Conservation (phyloP, 257 asterid genomes). For the Gardenia jasminoides region DNA sequence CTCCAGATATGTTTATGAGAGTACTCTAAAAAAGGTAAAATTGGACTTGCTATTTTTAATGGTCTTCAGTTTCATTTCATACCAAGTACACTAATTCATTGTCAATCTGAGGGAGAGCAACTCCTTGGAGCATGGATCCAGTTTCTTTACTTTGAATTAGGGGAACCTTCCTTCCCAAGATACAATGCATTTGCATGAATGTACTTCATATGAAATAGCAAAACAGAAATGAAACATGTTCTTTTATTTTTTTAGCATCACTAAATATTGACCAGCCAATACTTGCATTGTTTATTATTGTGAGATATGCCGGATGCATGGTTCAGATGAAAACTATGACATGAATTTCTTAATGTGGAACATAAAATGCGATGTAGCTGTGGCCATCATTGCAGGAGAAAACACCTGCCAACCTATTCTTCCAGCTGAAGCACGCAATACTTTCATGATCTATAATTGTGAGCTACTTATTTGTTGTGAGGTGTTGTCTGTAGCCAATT, state of each 20-base stretch:
- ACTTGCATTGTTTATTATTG: neutral
- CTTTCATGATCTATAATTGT: constrained; percentile 15
- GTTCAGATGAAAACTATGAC: neutral
- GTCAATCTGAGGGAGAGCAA: neutral
- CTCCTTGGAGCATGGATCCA: neutral
- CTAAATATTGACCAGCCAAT: neutral
- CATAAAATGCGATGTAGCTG: neutral
- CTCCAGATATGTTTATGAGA: neutral
- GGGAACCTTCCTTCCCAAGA: neutral
- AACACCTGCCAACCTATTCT: constrained; percentile 3
- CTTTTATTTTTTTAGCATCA: constrained; percentile 5
- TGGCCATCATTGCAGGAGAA: neutral
- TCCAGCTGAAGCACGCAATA: neutral
- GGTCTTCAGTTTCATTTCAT: neutral
- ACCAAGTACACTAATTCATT: neutral
- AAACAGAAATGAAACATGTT: neutral
- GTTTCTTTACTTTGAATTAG: neutral
- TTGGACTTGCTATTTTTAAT: neutral
- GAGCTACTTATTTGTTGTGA: constrained; percentile 32
- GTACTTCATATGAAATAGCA: neutral
- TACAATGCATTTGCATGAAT: neutral
- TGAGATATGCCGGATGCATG: neutral
- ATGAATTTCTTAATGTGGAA: neutral
- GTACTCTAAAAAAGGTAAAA: neutral
- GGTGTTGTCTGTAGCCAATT: constrained; percentile 34